Evolutionary conservation across 164 flowering plant genomes (phyloP).

Genomic region (Cinnamomum micranthum): DNA sequence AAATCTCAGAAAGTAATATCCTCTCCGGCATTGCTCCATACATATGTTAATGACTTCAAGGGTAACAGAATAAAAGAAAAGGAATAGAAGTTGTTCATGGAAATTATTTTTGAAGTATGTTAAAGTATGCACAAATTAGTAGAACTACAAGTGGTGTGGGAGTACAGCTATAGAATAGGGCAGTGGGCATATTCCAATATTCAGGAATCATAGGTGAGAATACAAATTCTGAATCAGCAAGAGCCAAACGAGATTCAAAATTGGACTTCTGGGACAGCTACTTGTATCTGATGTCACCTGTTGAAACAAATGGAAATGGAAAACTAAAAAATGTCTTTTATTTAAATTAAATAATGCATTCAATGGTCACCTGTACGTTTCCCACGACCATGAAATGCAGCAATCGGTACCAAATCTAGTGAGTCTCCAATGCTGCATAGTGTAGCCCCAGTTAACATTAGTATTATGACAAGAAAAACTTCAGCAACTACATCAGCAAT

Average conservation of each 20-base stretch:
- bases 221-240: neutral
- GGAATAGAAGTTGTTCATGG: too few species aligned
- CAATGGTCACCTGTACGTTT: slow-evolving; percentile 78
- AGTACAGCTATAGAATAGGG: too few species aligned
- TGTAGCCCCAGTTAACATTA: neutral
- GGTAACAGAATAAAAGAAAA: too few species aligned
- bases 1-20: too few species aligned
- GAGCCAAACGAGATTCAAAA: neutral
- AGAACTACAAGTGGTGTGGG: too few species aligned
- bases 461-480: neutral
- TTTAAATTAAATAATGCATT: too few species aligned
- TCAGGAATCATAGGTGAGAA: neutral
- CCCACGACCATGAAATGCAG: slow-evolving; percentile 95
- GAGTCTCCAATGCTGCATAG: slow-evolving; percentile 87
- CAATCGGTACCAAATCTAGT: slow-evolving; percentile 92
- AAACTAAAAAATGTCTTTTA: neutral
- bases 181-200: too few species aligned
- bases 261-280: neutral
- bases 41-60: too few species aligned
- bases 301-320: neutral
- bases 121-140: too few species aligned
- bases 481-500: neutral
- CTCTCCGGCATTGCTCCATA: too few species aligned
- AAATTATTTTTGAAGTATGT: too few species aligned
- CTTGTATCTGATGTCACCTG: neutral